phyloP scores from a whole-genome alignment of 192 early-diverging fungal species.

The Coemansia sp. region DNA sequence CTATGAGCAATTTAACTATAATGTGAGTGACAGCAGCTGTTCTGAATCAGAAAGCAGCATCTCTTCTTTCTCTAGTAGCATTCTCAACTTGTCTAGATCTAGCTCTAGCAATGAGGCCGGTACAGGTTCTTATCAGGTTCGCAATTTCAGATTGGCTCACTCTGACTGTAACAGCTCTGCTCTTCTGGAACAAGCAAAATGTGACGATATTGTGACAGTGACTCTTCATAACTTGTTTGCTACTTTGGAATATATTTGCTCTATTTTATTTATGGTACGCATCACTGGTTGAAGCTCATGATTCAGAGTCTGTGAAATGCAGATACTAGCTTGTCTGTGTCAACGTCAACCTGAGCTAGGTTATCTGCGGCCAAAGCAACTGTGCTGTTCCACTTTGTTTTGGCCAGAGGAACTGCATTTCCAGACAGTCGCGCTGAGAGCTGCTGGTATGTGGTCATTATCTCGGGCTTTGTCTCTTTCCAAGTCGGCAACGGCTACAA shows the following conservation, averaged over 20 bases:
- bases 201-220: neutral
- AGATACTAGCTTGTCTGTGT: constrained; percentile 15
- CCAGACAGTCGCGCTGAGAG: constrained; percentile 28
- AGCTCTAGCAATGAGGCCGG: neutral
- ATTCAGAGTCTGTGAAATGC: constrained; percentile 4
- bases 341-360: constrained; percentile 18
- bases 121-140: neutral
- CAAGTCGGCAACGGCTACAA: constrained; percentile 17
- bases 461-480: constrained; percentile 22
- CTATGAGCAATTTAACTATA: too few relatives aligned
- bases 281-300: neutral
- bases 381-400: constrained; percentile 39
- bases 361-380: constrained; percentile 12
- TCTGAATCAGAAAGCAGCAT: too few relatives aligned
- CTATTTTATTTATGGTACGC: neutral
- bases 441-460: constrained; percentile 25
- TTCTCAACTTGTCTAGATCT: neutral
- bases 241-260: neutral
- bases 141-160: neutral
- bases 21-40: too few relatives aligned
- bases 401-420: constrained; percentile 42
- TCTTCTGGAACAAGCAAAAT: too few relatives aligned
- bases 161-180: neutral
- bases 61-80: too few relatives aligned
- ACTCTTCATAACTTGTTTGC: neutral